phyloP scores from a whole-genome alignment of 192 early-diverging fungal genomes.

The Rhizoclosmatium globosum region DNA sequence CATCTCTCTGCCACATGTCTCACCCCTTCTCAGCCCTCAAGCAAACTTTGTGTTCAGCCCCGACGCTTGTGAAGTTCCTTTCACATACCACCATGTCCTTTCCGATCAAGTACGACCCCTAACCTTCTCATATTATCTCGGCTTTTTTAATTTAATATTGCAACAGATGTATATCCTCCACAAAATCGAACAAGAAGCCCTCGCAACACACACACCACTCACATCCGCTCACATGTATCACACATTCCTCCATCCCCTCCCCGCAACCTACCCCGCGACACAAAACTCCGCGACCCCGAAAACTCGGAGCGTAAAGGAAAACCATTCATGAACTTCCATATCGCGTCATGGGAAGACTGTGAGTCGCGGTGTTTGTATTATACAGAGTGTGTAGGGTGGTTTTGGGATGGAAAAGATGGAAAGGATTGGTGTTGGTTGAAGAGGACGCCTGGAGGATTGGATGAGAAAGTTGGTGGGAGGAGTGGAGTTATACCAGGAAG shows the following conservation, averaged over 20 bases:
- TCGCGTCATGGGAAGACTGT: neutral
- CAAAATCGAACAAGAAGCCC: constrained; percentile 15
- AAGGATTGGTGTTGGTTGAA: constrained; percentile 32
- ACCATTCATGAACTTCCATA: constrained; percentile 9
- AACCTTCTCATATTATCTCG: no score
- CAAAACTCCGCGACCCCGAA: neutral
- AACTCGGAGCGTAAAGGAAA: constrained; percentile 13
- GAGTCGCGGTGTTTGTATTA: constrained; percentile 15
- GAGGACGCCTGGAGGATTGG: constrained; percentile 7
- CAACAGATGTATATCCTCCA: constrained; percentile 52
- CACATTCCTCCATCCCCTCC: constrained; percentile 4
- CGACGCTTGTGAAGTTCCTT: constrained; percentile 47
- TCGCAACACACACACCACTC: constrained; percentile 32
- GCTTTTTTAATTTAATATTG: constrained; percentile 31
- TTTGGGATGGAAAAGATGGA: neutral
- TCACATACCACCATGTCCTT: constrained; percentile 54
- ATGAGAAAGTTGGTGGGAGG: constrained; percentile 10
- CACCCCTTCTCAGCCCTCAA: neutral
- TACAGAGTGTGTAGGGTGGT: constrained; percentile 21
- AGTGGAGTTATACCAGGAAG: constrained; percentile 20
- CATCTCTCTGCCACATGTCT: constrained; percentile 34
- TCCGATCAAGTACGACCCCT: constrained; percentile 1
- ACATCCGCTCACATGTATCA: constrained; percentile 13
- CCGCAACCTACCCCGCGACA: neutral
- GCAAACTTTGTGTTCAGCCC: constrained; percentile 20